Conservation (phyloP, 345 rosid genomes). For the Eucalyptus sideroxylon region DNA sequence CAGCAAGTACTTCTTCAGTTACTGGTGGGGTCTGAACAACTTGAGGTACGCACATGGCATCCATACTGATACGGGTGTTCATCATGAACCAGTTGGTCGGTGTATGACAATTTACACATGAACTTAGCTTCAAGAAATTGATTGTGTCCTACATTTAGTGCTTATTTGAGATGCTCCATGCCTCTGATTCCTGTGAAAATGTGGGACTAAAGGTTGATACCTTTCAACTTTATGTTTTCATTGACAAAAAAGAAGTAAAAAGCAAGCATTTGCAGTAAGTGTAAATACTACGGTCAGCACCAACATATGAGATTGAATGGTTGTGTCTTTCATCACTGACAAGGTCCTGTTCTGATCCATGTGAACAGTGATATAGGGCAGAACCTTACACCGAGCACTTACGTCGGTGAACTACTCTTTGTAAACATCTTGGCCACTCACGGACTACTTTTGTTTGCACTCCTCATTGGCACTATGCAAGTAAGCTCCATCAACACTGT, state of each 20-base stretch:
- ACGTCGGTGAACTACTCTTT: constrained; percentile 15
- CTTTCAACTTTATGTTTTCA: not conserved
- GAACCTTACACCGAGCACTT: constrained; percentile 9
- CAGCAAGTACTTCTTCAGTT: constrained; percentile 14
- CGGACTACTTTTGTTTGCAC: constrained; percentile 19
- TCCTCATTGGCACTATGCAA: constrained; percentile 47
- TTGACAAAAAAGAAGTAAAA: not conserved
- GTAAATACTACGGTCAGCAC: not conserved
- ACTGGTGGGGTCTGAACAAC: constrained; percentile 29
- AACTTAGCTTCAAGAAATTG: not conserved
- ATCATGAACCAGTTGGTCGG: not conserved
- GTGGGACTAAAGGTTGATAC: not conserved
- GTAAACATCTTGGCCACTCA: constrained; percentile 8
- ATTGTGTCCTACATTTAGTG: not conserved
- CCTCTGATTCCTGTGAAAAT: not conserved
- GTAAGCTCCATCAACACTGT: constrained; percentile 3
- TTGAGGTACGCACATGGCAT: constrained; percentile 2
- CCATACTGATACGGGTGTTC: not conserved
- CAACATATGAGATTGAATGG: not conserved
- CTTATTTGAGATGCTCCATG: not conserved
- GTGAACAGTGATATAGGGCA: constrained; percentile 36
- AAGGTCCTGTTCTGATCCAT: not conserved
- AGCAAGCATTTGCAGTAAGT: not conserved
- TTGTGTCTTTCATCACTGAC: not conserved
- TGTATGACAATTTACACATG: not conserved